phyloP scores from a whole-genome alignment of 108 stramenopile species.

The Nitzschia inconspicua region DNA sequence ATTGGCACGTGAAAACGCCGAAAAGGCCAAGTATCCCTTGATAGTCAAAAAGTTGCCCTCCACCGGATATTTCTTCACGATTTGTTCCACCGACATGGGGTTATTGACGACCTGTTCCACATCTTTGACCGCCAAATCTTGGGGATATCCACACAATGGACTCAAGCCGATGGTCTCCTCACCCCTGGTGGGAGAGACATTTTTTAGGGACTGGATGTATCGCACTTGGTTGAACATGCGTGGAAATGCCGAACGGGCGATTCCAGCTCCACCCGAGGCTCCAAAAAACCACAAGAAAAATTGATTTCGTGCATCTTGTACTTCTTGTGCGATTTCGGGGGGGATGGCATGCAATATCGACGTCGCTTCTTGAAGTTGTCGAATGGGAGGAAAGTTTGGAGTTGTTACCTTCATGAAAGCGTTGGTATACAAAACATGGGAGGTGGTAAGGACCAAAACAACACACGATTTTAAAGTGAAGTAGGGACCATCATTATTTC shows the following conservation, averaged over 20 bases:
- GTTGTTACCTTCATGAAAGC: no score
- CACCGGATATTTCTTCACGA: slow-evolving; percentile 54
- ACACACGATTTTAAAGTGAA: no score
- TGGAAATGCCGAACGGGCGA: slow-evolving; percentile 59
- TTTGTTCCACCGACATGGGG: slow-evolving; percentile 55
- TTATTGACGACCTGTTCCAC: slow-evolving; percentile 55
- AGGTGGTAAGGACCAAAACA: no score
- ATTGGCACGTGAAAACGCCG: slow-evolving; percentile 52
- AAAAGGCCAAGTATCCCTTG: slow-evolving; percentile 63
- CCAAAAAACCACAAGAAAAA: slow-evolving; percentile 60
- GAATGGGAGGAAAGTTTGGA: no score
- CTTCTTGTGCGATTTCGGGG: neutral
- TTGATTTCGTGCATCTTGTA: neutral
- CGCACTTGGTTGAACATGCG: slow-evolving; percentile 42
- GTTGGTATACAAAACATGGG: no score
- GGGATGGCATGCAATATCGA: neutral
- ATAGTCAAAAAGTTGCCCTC: slow-evolving; percentile 49
- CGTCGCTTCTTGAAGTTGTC: neutral
- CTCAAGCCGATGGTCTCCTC: slow-evolving; percentile 53
- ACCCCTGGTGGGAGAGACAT: slow-evolving; percentile 39
- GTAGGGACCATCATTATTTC: no score
- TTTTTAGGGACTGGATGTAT: slow-evolving; percentile 39
- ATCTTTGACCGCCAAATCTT: slow-evolving; percentile 55
- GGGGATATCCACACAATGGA: slow-evolving; percentile 60
- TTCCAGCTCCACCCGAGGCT: slow-evolving; percentile 58